Conservation (phyloP, 495 filamentous ascomycete genomes). For the Penicillium cinerascens region DNA sequence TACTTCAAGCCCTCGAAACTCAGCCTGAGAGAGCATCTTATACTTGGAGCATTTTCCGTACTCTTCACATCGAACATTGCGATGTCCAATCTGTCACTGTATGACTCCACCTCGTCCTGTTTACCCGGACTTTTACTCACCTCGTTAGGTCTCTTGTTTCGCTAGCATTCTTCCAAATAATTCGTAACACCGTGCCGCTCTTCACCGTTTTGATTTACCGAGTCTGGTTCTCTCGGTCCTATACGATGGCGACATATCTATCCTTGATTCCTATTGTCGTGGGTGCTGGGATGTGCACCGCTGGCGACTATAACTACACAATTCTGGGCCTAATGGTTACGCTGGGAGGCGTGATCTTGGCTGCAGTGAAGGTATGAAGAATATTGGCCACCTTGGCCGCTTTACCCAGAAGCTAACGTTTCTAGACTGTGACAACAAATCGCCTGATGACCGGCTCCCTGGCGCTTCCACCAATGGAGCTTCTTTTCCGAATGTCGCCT, state of each 20-base stretch:
- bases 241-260: slow-evolving; percentile 10
- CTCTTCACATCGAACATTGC: slow-evolving; percentile 18
- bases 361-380: slow-evolving; percentile 16
- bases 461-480: slow-evolving; percentile 15
- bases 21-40: slow-evolving; percentile 8
- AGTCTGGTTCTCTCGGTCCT: slow-evolving; percentile 12
- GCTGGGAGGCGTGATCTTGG: slow-evolving; percentile 11
- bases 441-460: slow-evolving; percentile 18
- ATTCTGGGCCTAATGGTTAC: slow-evolving; percentile 9
- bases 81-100: slow-evolving; percentile 19
- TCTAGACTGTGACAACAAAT: slow-evolving; percentile 18
- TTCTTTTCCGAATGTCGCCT: slow-evolving; percentile 18
- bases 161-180: slow-evolving; percentile 18
- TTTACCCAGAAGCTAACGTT: neutral
- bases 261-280: slow-evolving; percentile 14
- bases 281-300: slow-evolving; percentile 16
- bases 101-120: neutral
- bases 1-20: slow-evolving; percentile 14
- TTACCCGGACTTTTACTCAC: neutral
- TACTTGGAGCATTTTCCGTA: slow-evolving; percentile 14
- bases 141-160: slow-evolving; percentile 11
- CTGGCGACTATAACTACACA: slow-evolving; percentile 15
- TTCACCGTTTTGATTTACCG: slow-evolving; percentile 19
- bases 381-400: too few relatives aligned
- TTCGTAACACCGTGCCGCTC: slow-evolving; percentile 16